Conservation (phyloP, 2,329 filamentous ascomycete genomes). For the Neofusicoccum ribis region DNA sequence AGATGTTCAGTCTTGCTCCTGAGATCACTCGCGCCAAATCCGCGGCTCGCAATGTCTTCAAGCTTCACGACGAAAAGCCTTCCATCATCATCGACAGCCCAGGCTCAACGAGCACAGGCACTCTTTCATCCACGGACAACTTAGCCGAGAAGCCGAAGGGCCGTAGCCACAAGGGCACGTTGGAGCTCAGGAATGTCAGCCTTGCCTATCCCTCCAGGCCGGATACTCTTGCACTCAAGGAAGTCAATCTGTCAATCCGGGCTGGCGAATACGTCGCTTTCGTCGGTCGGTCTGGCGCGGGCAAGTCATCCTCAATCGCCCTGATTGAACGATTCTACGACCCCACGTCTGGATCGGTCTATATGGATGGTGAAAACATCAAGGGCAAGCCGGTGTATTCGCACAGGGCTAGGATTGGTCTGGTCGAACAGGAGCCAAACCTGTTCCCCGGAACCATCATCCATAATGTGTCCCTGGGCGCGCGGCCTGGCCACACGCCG, state of each 20-base stretch:
- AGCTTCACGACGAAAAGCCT: constrained; percentile 42
- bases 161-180: constrained; percentile 24
- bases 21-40: constrained; percentile 47
- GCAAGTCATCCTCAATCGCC: constrained; percentile 48
- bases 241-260: constrained; percentile 42
- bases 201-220: constrained; percentile 36
- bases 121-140: constrained; percentile 24
- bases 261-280: constrained; percentile 42
- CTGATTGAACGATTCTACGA: constrained; percentile 51
- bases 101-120: background rate
- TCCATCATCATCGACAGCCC: constrained; percentile 34
- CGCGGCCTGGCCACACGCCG: constrained; percentile 28
- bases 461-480: constrained; percentile 47
- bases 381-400: constrained; percentile 36
- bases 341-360: constrained; percentile 39
- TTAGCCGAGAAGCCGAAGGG: constrained; percentile 41
- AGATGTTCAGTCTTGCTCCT: constrained; percentile 48
- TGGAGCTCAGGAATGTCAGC: constrained; percentile 36
- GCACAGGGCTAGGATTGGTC: constrained; percentile 41
- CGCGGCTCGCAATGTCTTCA: constrained; percentile 47
- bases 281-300: constrained; percentile 47
- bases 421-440: constrained; percentile 49
- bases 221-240: constrained; percentile 34
- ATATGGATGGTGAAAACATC: constrained; percentile 46
- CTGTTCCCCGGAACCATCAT: constrained; percentile 47